Evolutionary conservation across 148 eudicot genomes (phyloP), one percentile per base, ranked within the genome.

Genomic region (Arctostaphylos glauca): DNA sequence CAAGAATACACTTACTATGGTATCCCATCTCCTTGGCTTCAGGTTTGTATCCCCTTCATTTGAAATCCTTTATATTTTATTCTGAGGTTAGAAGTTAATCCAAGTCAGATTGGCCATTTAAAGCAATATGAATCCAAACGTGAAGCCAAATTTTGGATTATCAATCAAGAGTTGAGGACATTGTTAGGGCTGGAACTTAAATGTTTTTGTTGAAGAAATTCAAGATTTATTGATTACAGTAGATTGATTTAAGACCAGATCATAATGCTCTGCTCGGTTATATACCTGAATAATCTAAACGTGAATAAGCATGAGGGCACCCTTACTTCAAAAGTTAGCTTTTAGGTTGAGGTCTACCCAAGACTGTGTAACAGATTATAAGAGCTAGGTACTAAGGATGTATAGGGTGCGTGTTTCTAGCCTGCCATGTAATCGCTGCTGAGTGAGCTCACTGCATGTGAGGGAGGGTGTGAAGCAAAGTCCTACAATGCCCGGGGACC

Each of bases 11-110:
- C 98, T 79, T 96, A 96, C 84, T 96, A 94, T 90, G 99, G 99
- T 83, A 96, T 96, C 85, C 98, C 99, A 79, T 96, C 99, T 68
- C 99, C 99, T 56, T 96, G 99, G 99, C 98, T 96, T 87, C 99
- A 96, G 98, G 99, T 96, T 79, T 84, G 91, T 84, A 83, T 81
- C 55, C 64, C 43, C 21, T 78, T 79, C 59, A 21, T 58, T 23
- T 50, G 18, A 23, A 79, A 62, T 53, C 58, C 16, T 84, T 48
- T 38, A 3, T 83, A 38, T 68, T 60, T 10, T 6, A 6, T 54
- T 46, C 25, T 49, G 1, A 21, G 31, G 48, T 38, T 25, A 83
- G 25, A 56, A 68, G 50, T 70, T 21, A 70, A 83, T 77, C 44
- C 71, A 68, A 9, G 71, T 18, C 54, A 16, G 19, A 19, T 25